Evolutionary conservation across 805 yeast genomes (phyloP).

Genomic region (Wickerhamomyces pijperi): DNA sequence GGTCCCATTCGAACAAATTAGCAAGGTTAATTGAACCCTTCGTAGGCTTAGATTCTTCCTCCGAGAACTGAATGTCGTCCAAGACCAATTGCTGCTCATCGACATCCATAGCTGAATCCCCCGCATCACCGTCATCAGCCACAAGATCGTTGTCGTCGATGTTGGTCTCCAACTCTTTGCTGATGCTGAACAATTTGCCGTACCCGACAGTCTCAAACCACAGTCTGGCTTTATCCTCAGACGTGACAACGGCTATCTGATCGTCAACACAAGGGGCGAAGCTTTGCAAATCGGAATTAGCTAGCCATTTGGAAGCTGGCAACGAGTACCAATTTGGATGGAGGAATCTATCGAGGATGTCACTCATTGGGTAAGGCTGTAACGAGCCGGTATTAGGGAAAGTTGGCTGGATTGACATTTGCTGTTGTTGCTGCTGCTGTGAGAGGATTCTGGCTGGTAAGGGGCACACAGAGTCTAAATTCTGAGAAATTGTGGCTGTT

Average conservation of each 20-base stretch:
- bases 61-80: slow-evolving; percentile 5
- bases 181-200: slow-evolving; percentile 20
- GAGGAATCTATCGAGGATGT: slow-evolving; percentile 39
- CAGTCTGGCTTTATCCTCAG: slow-evolving; percentile 36
- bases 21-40: background rate
- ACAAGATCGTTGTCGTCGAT: slow-evolving; percentile 3
- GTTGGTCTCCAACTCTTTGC: slow-evolving; percentile 1
- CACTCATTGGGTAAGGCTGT: slow-evolving; percentile 29
- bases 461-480: slow-evolving; percentile 20
- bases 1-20: slow-evolving; percentile 38
- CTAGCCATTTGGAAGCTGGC: slow-evolving; percentile 58
- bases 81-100: slow-evolving; percentile 4
- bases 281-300: slow-evolving; percentile 33
- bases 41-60: background rate
- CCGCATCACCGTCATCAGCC: slow-evolving; percentile 2
- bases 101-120: slow-evolving; percentile 1
- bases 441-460: slow-evolving; percentile 9
- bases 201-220: slow-evolving; percentile 48
- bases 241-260: slow-evolving; percentile 39
- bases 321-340: slow-evolving; percentile 58
- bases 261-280: slow-evolving; percentile 65
- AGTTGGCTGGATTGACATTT: slow-evolving; percentile 26
- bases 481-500: slow-evolving; percentile 15
- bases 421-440: slow-evolving; percentile 7
- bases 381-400: background rate